These are phyloP conservation scores for Russula olivacea DNA, from an alignment of 768 basidiomycete genomes.

Conservation along the genomic window DNA sequence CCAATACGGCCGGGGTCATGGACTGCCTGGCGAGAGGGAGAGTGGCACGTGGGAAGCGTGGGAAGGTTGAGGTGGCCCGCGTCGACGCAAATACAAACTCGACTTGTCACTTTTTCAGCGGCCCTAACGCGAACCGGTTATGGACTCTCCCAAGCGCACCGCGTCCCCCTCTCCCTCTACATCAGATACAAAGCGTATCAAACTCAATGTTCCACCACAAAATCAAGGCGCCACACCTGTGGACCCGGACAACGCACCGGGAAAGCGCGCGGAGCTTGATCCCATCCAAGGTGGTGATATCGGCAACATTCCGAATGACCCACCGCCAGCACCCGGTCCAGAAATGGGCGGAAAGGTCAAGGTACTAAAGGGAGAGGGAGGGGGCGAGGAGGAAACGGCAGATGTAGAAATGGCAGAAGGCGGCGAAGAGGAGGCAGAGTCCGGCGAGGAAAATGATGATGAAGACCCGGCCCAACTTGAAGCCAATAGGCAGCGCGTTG, in stretches of 20 bases:
- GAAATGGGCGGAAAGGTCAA: slow-evolving; percentile 33
- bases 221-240: slow-evolving; percentile 66
- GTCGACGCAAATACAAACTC: background rate
- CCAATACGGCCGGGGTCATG: background rate
- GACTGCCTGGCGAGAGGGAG: background rate
- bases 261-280: slow-evolving; percentile 85
- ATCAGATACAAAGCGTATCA: slow-evolving; percentile 34
- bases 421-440: slow-evolving; percentile 70
- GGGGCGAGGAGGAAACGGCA: slow-evolving; percentile 61
- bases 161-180: slow-evolving; percentile 33
- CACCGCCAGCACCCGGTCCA: slow-evolving; percentile 30
- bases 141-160: slow-evolving; percentile 35
- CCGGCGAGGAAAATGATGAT: slow-evolving; percentile 75
- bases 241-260: slow-evolving; percentile 71
- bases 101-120: slow-evolving; percentile 1
- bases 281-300: slow-evolving; percentile 75
- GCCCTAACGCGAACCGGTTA: slow-evolving; percentile 1
- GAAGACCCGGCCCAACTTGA: slow-evolving; percentile 82
- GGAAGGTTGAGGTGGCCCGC: slow-evolving; percentile 3
- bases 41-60: slow-evolving; percentile 16
- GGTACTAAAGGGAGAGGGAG: slow-evolving; percentile 42
- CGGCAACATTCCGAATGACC: slow-evolving; percentile 55
- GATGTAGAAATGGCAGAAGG: slow-evolving; percentile 81
- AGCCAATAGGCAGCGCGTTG: slow-evolving; percentile 69
- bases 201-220: slow-evolving; percentile 33